Conservation (phyloP, 2,329 filamentous ascomycete genomes). For the Aspergillus ochraceus region DNA sequence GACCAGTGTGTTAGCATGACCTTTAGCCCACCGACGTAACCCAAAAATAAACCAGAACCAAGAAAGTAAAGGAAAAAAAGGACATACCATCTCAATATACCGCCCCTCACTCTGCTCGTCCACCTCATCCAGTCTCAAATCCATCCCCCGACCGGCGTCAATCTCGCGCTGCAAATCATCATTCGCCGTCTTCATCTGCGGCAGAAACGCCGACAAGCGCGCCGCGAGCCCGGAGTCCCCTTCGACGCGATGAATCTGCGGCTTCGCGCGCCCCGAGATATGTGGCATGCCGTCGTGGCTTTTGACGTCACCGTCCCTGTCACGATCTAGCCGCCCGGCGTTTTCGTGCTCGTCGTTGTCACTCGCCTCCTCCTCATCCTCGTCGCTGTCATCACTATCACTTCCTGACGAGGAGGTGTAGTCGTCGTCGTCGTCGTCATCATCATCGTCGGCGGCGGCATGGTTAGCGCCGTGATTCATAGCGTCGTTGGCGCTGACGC, state of each 20-base stretch:
- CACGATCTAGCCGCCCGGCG: not conserved
- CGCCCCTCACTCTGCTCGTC: slow-evolving; percentile 32
- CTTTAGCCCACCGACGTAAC: too few relatives aligned
- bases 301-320: not conserved
- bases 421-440: slow-evolving; percentile 20
- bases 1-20: not conserved
- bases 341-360: slow-evolving; percentile 6
- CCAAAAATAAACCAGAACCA: not conserved
- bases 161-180: slow-evolving; percentile 41
- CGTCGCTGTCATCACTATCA: slow-evolving; percentile 26
- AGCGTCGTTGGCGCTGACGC: slow-evolving; percentile 1
- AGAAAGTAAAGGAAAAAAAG: not conserved
- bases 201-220: slow-evolving; percentile 43
- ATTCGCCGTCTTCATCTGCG: slow-evolving; percentile 45
- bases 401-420: slow-evolving; percentile 25
- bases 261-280: slow-evolving; percentile 33
- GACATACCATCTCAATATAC: slow-evolving; percentile 46
- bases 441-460: not conserved
- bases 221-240: slow-evolving; percentile 32
- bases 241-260: slow-evolving; percentile 31
- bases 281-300: slow-evolving; percentile 23
- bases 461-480: not conserved
- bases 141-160: slow-evolving; percentile 31
- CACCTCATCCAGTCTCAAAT: slow-evolving; percentile 36
- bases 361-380: slow-evolving; percentile 14